phyloP scores from a whole-genome alignment of 1,139 yeast genomes.

The Yamadazyma taylorii region DNA sequence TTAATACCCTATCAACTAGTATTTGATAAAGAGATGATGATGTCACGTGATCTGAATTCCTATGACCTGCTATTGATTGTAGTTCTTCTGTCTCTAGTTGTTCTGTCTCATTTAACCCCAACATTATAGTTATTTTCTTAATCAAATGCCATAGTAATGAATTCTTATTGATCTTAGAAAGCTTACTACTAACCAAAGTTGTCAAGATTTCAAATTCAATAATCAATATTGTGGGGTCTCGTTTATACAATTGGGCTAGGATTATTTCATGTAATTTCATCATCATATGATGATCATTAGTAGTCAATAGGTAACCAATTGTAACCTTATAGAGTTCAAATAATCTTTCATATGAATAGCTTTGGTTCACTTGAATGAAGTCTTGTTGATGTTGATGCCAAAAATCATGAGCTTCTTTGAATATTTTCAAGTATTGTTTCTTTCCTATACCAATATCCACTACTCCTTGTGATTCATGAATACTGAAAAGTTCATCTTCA shows the following conservation, averaged over 20 bases:
- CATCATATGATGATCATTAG: constrained; percentile 43
- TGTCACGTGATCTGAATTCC: no score
- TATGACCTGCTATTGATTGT: no score
- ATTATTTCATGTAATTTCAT: constrained; percentile 31
- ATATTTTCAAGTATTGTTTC: constrained; percentile 28
- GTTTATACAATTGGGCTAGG: constrained; percentile 16
- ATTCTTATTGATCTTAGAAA: constrained; percentile 43
- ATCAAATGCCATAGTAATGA: constrained; percentile 41
- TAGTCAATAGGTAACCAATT: constrained; percentile 36
- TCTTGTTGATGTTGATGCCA: constrained; percentile 25
- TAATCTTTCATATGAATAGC: neutral
- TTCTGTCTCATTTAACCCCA: constrained; percentile 6
- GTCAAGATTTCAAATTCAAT: constrained; percentile 33
- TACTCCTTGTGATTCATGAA: constrained; percentile 6
- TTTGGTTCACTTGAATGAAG: neutral
- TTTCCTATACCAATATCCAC: constrained; percentile 40
- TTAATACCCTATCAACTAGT: constrained; percentile 23
- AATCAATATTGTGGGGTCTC: constrained; percentile 14
- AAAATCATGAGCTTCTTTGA: constrained; percentile 33
- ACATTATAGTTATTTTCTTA: constrained; percentile 27
- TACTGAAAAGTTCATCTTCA: neutral
- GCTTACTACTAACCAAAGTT: constrained; percentile 32
- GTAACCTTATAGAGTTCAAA: constrained; percentile 25
- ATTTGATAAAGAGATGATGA: constrained; percentile 3
- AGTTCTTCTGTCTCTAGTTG: no score